Conservation (phyloP, 495 filamentous ascomycete species). For the Penicillium roqueforti region DNA sequence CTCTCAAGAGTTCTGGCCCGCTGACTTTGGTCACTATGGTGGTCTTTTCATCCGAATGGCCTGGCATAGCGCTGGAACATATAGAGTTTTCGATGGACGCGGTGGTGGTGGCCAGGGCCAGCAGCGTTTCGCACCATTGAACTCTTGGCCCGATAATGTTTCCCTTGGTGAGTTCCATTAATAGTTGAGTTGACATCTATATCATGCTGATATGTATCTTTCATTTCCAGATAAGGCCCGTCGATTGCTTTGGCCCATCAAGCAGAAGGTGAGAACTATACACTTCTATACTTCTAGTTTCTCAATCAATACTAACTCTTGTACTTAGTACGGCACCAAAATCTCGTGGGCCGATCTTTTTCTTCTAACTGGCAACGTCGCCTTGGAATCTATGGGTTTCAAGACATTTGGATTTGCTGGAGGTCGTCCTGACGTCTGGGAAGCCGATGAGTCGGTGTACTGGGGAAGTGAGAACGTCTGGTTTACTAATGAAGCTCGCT, state of each 20-base stretch:
- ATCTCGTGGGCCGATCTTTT: conserved; percentile 72
- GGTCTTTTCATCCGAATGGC: conserved; percentile 74
- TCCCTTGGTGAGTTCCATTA: conserved; percentile 40
- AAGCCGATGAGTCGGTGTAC: conserved; percentile 68
- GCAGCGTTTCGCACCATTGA: conserved; percentile 71
- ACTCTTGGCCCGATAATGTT: conserved; percentile 77
- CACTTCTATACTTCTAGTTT: not conserved
- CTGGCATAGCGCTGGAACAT: conserved; percentile 72
- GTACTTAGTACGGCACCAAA: conserved; percentile 59
- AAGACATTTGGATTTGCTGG: conserved; percentile 69
- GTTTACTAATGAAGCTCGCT: conserved; percentile 63
- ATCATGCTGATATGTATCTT: not conserved
- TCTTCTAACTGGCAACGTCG: conserved; percentile 67
- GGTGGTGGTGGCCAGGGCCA: conserved; percentile 67
- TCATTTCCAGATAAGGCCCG: conserved; percentile 57
- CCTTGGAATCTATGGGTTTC: conserved; percentile 70
- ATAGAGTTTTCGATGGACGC: conserved; percentile 66
- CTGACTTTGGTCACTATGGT: conserved; percentile 73
- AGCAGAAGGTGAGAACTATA: conserved; percentile 50
- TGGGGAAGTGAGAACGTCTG: conserved; percentile 70
- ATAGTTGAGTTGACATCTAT: too few relatives aligned
- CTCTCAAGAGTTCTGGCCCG: conserved; percentile 73
- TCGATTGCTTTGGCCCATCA: conserved; percentile 72
- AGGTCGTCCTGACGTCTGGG: conserved; percentile 64
- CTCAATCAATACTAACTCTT: not conserved